phyloP scores from a whole-genome alignment of 805 yeast species.

The Yamadazyma endophytica region DNA sequence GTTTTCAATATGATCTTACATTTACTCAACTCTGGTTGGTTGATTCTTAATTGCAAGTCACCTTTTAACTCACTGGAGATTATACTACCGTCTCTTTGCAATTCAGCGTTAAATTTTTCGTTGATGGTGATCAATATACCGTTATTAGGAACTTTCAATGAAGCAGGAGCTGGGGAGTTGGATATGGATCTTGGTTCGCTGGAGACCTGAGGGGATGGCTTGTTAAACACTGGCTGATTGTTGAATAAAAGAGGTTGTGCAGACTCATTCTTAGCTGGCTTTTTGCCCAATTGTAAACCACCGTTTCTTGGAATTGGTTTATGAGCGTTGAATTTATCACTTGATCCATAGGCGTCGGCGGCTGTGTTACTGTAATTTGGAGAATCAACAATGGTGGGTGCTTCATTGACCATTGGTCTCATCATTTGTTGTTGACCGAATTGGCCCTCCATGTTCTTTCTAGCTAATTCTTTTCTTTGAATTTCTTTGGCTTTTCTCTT shows the following conservation, averaged over 20 bases:
- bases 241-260: slow-evolving; percentile 26
- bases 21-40: slow-evolving; percentile 65
- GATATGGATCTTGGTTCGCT: slow-evolving; percentile 14
- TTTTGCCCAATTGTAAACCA: slow-evolving; percentile 77
- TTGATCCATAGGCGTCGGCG: slow-evolving; percentile 10
- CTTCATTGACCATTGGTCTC: neutral
- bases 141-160: slow-evolving; percentile 45
- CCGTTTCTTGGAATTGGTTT: slow-evolving; percentile 22
- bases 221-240: slow-evolving; percentile 32
- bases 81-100: slow-evolving; percentile 80
- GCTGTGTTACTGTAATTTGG: slow-evolving; percentile 15
- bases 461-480: slow-evolving; percentile 72
- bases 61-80: slow-evolving; percentile 77
- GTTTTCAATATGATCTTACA: slow-evolving; percentile 59
- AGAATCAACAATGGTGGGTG: slow-evolving; percentile 16
- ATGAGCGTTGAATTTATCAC: slow-evolving; percentile 7
- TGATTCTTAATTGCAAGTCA: slow-evolving; percentile 82
- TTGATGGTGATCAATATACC: slow-evolving; percentile 76
- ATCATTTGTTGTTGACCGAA: slow-evolving; percentile 14
- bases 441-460: slow-evolving; percentile 51
- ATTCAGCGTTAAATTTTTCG: slow-evolving; percentile 74
- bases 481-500: slow-evolving; percentile 91
- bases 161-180: slow-evolving; percentile 9
- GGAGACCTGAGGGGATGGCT: slow-evolving; percentile 9
- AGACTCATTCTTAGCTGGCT: slow-evolving; percentile 27